Percentiles rank a stretch among this genome's conserved stretches.
Conservation (phyloP, 2,329 filamentous ascomycete species). For the Microascus cirrosus region DNA sequence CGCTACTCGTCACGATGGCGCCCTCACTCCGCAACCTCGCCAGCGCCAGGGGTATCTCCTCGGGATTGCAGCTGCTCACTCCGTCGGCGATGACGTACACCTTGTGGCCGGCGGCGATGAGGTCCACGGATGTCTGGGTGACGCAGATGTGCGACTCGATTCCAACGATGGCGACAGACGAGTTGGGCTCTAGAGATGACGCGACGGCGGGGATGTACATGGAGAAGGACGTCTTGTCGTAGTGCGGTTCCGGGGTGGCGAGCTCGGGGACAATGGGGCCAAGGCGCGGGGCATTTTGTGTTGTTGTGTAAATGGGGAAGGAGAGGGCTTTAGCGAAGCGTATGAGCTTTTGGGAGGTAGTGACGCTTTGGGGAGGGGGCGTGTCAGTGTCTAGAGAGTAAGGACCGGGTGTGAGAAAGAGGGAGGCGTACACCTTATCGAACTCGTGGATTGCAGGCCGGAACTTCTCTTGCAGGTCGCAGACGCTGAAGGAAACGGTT, state of each 20-base stretch:
- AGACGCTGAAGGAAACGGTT: slow-evolving; percentile 49
- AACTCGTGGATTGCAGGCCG: slow-evolving; percentile 74
- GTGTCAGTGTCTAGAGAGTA: neutral
- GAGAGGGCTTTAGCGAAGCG: slow-evolving; percentile 51
- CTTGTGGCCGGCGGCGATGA: slow-evolving; percentile 60
- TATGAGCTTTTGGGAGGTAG: slow-evolving; percentile 59
- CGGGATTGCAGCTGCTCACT: slow-evolving; percentile 75
- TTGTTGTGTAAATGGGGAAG: slow-evolving; percentile 77
- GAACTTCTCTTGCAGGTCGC: slow-evolving; percentile 93
- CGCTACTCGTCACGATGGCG: slow-evolving; percentile 71
- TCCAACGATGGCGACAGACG: slow-evolving; percentile 66
- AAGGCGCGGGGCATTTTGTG: slow-evolving; percentile 68
- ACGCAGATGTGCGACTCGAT: slow-evolving; percentile 95
- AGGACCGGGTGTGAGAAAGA: neutral
- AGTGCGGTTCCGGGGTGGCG: slow-evolving; percentile 31
- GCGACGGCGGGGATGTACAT: slow-evolving; percentile 69
- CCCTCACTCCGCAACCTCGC: slow-evolving; percentile 65
- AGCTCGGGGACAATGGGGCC: slow-evolving; percentile 72
- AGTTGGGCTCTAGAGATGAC: slow-evolving; percentile 14
- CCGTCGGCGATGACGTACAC: slow-evolving; percentile 86
- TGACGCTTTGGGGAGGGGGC: slow-evolving; percentile 39
- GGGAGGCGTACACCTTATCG: slow-evolving; percentile 55
- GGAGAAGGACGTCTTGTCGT: slow-evolving; percentile 84
- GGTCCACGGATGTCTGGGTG: slow-evolving; percentile 80
- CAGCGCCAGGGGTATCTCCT: slow-evolving; percentile 72